Evolutionary conservation across 1,284 basidiomycete genomes (phyloP).

Genomic region (Ganoderma leucocontextum): DNA sequence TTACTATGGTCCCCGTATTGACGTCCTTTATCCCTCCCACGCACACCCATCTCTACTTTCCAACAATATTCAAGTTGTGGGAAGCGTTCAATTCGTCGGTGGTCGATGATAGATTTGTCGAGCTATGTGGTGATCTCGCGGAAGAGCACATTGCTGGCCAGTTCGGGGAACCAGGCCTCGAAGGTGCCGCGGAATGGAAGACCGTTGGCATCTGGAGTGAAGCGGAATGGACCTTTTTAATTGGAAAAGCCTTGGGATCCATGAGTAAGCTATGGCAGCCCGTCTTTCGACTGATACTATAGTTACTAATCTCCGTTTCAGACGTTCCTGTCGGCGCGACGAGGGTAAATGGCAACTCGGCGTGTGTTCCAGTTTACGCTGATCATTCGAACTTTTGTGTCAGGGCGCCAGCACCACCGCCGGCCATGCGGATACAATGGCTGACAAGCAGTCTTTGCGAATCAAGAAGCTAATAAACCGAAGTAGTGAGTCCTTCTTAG

Average conservation of each 20-base stretch:
- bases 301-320: constrained; percentile 40
- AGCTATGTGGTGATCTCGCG: constrained; percentile 79
- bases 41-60: constrained; percentile 74
- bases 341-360: constrained; percentile 51
- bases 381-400: constrained; percentile 9
- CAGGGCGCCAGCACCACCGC: constrained; percentile 72
- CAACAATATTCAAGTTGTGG: constrained; percentile 83
- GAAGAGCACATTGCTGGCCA: constrained; percentile 80
- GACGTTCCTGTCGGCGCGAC: constrained; percentile 78
- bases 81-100: constrained; percentile 84
- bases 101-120: constrained; percentile 87
- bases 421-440: constrained; percentile 71
- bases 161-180: constrained; percentile 57
- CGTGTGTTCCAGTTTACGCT: constrained; percentile 18
- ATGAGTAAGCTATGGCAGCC: constrained; percentile 71
- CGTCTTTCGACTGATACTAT: constrained; percentile 12
- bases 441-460: constrained; percentile 69
- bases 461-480: constrained; percentile 63
- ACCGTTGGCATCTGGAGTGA: constrained; percentile 92
- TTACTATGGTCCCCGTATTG: constrained; percentile 76
- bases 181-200: constrained; percentile 69
- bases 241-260: constrained; percentile 87
- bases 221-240: constrained; percentile 85
- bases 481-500: constrained; percentile 1
- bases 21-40: constrained; percentile 81